Base-by-base conservation (phyloP, 2,329 filamentous ascomycete species). In the Trichophyton verrucosum region DNA sequence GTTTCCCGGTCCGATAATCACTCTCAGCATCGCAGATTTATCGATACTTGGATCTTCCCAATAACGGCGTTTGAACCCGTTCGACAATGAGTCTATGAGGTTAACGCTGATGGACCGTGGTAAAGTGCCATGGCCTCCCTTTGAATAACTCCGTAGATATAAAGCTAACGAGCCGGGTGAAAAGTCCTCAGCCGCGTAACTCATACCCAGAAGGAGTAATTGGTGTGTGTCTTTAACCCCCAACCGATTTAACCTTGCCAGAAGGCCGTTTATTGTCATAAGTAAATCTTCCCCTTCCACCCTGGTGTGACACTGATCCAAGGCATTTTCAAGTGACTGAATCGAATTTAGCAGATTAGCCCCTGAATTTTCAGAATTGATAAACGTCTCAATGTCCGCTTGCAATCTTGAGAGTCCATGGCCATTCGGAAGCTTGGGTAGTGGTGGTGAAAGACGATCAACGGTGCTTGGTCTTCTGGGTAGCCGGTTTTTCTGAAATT, bases 221-320 rank as follows among this genome's bases (percentile, higher is more conserved):
- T 60, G 15, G 13, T 55, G 46, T 1, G 57, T 61, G 3, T 69
- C 36, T 11, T 47, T 46, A 1, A 65, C 61, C 3, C 60, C 38
- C 8, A 71, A 57, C 20, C 58, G 65, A 15, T 66, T 58, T 38
- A 72, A 59, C 60, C 73, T 70, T 53, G 64, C 64, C 40, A 68
- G 58, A 27, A 73, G 64, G 17, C 69, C 71, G 61, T 69, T 70
- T 33, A 75, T 60, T 2, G 66, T 62, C 4, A 66, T 66, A 15
- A 73, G 63, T 20, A 75, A 67, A 55, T 75, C 72, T 7, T 65
- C 63, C 49, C 67, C 68, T 13, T 69, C 68, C 55, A 65, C 62
- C 33, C 63, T 57, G n/a, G 53, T 64, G 58, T 68, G 61, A 59
- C 66, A 71, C 24, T 60, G 65, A 42, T 64, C 56, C 13, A 75